A percentile compares a stretch with the other conserved stretches of the same genome.
Conservation (phyloP, 73 alveolate genomes). For the Uronychia setigera region DNA sequence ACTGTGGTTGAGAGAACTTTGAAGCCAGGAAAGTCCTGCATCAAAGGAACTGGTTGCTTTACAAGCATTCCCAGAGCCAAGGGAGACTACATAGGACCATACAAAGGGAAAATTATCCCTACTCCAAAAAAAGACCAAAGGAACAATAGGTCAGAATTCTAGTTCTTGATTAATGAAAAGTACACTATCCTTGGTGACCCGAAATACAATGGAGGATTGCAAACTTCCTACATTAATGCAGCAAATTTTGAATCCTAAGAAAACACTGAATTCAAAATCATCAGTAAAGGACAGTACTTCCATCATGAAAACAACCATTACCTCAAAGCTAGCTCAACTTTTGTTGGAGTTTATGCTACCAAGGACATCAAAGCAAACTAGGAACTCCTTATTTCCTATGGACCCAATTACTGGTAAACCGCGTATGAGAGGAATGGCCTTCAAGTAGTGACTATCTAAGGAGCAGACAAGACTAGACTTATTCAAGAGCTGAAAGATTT, state of each 20-base stretch:
- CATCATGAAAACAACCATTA: background rate
- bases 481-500: no score
- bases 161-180: background rate
- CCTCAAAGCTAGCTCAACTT: background rate
- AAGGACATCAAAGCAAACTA: background rate
- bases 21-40: background rate
- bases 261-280: background rate
- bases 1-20: background rate
- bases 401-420: background rate
- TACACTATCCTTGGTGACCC: background rate
- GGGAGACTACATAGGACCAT: background rate
- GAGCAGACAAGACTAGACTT: no score
- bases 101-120: background rate
- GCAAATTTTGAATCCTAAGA: background rate
- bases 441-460: no score
- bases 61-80: background rate
- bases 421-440: no score
- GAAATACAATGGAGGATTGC: background rate
- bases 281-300: background rate
- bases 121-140: background rate
- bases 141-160: background rate
- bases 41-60: background rate
- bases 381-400: background rate
- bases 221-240: background rate
- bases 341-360: background rate